A percentile compares a stretch with the other conserved stretches of the same genome.
Evolutionary conservation across 805 yeast genomes (phyloP).

Genomic region (Metschnikowia bowlesiae): DNA sequence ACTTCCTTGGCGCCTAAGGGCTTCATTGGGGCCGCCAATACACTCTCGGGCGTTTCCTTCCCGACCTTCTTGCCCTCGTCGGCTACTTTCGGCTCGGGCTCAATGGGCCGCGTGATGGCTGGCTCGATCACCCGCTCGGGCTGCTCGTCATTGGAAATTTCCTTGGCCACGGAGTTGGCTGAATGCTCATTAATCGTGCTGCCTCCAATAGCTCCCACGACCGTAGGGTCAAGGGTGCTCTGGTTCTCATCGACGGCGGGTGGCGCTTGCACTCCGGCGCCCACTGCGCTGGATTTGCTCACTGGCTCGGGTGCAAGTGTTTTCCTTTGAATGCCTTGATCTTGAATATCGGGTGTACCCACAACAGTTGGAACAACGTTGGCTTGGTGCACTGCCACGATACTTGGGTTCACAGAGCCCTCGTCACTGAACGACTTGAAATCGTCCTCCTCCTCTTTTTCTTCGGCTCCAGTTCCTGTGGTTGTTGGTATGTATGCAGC

Average conservation of each 20-base stretch:
- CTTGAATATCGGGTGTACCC: conserved; percentile 1
- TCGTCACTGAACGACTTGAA: background rate
- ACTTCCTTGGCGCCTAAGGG: conserved; percentile 14
- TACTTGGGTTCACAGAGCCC: conserved; percentile 1
- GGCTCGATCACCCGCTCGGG: conserved; percentile 9
- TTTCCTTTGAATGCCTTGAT: background rate
- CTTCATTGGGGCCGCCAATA: conserved; percentile 13
- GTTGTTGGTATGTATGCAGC: too few species aligned
- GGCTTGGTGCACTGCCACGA: conserved; percentile 7
- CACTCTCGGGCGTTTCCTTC: background rate
- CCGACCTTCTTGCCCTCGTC: background rate
- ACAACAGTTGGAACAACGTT: conserved; percentile 5
- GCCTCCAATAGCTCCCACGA: conserved; percentile 13
- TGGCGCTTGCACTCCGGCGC: background rate
- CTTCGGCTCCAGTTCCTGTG: background rate
- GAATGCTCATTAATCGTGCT: conserved; percentile 10
- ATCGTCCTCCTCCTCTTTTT: background rate
- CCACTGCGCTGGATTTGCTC: conserved; percentile 2
- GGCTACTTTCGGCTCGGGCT: conserved; percentile 6
- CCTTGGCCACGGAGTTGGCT: conserved; percentile 6
- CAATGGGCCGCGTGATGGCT: conserved; percentile 12
- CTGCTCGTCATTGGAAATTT: conserved; percentile 4
- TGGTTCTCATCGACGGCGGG: conserved; percentile 1
- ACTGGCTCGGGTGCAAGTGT: background rate
- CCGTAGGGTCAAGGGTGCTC: conserved; percentile 16